These are phyloP conservation scores for Colletotrichum sp. DNA, from an alignment of 2,329 filamentous ascomycete genomes.

Conservation along the genomic window DNA sequence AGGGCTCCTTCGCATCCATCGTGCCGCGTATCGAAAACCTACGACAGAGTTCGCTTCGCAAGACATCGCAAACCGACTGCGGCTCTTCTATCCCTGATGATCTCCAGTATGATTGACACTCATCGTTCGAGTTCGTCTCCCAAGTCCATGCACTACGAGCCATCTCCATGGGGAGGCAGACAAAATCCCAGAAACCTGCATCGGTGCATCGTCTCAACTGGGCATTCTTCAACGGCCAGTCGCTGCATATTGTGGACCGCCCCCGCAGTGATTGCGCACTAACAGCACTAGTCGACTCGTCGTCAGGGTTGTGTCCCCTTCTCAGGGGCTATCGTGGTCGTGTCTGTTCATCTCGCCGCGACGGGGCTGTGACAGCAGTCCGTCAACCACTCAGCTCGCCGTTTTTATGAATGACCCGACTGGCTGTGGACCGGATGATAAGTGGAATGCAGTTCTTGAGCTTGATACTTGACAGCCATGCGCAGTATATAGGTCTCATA, in stretches of 20 bases:
- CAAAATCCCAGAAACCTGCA: not conserved
- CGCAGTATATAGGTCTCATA: slow-evolving; percentile 6
- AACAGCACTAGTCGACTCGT: not conserved
- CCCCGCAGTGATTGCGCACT: not conserved
- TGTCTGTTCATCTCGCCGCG: not conserved
- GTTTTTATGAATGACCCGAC: slow-evolving; percentile 1
- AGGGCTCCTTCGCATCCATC: not conserved
- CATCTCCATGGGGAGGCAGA: not conserved
- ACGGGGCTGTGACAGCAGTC: not conserved
- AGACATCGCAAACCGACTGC: not conserved
- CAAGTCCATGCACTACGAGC: not conserved
- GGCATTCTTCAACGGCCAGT: not conserved
- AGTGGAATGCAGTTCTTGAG: not conserved
- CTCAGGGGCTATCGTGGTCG: not conserved
- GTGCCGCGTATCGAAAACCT: not conserved
- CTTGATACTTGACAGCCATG: not conserved
- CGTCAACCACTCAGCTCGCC: not conserved
- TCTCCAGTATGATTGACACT: not conserved
- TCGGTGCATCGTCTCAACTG: not conserved
- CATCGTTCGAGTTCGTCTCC: not conserved
- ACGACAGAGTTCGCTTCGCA: not conserved
- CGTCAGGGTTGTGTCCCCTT: not conserved
- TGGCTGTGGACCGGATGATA: not conserved
- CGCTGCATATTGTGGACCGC: not conserved
- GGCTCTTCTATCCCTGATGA: not conserved